Evolutionary conservation across 148 eudicot species (phyloP).

Genomic region (Drosera capensis): DNA sequence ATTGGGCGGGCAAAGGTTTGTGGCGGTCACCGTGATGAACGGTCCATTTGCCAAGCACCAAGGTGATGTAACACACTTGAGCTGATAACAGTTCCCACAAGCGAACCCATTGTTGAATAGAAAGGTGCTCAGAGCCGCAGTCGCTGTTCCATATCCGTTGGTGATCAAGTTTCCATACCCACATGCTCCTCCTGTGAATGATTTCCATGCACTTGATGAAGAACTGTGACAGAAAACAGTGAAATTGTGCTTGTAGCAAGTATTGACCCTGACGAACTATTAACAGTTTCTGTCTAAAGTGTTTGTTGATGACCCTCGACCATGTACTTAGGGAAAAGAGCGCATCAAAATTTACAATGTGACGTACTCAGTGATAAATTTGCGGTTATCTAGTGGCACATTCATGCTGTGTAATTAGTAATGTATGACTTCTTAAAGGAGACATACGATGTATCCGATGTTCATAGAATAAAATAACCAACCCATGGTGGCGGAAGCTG

Average conservation of each 20-base stretch:
- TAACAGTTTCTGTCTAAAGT: too few species aligned
- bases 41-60: conserved; percentile 17
- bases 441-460: neutral
- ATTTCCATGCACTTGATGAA: neutral
- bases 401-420: neutral
- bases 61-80: conserved; percentile 20
- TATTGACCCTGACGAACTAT: too few species aligned
- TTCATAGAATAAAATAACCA: neutral
- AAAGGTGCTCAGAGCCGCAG: conserved; percentile 30
- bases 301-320: too few species aligned
- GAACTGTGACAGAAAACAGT: neutral
- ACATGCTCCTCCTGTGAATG: conserved; percentile 31
- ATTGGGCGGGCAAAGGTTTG: conserved; percentile 38
- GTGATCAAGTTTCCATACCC: conserved; percentile 25
- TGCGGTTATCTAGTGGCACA: too few species aligned
- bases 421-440: neutral
- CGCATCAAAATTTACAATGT: too few species aligned
- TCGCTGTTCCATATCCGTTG: conserved; percentile 21
- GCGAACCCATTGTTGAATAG: conserved; percentile 28
- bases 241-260: neutral
- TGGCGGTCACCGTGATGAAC: conserved; percentile 24
- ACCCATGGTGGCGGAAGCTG: conserved; percentile 28
- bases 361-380: too few species aligned
- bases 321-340: too few species aligned
- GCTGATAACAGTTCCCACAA: conserved; percentile 28